Conservation (phyloP, 345 rosid genomes). For the Hypericum perforatum region DNA sequence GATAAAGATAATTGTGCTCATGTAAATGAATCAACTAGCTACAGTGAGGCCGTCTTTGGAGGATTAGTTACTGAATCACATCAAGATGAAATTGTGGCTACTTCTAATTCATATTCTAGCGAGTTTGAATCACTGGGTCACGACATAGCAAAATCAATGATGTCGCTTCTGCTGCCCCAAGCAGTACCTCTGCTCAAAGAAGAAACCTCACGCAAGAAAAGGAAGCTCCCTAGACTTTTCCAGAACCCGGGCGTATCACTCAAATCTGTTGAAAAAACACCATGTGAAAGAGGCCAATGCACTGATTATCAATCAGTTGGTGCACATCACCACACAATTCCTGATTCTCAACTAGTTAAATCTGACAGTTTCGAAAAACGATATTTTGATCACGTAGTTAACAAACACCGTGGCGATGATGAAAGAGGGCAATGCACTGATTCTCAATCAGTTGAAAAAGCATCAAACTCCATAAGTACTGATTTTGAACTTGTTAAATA, state of each 20-base stretch:
- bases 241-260: constrained; percentile 16
- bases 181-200: constrained; percentile 75
- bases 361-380: too few species aligned
- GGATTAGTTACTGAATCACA: constrained; percentile 30
- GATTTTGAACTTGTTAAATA: too few species aligned
- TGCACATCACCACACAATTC: constrained; percentile 9
- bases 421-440: too few species aligned
- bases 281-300: constrained; percentile 16
- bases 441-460: too few species aligned
- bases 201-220: constrained; percentile 37
- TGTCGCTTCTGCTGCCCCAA: constrained; percentile 82
- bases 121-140: constrained; percentile 47
- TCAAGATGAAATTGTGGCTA: constrained; percentile 11
- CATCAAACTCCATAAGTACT: too few species aligned
- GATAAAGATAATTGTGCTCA: too few species aligned
- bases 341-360: constrained; percentile 22
- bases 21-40: constrained; percentile 27
- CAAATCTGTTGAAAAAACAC: constrained; percentile 20
- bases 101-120: constrained; percentile 28
- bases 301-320: constrained; percentile 25
- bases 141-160: constrained; percentile 60
- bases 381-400: too few species aligned
- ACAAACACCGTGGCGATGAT: too few species aligned
- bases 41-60: constrained; percentile 25
- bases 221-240: constrained; percentile 11